A percentile compares a stretch with the other conserved stretches of the same genome.
Conservation (phyloP, 2,329 filamentous ascomycete genomes). For the Aureobasidium namibiae region DNA sequence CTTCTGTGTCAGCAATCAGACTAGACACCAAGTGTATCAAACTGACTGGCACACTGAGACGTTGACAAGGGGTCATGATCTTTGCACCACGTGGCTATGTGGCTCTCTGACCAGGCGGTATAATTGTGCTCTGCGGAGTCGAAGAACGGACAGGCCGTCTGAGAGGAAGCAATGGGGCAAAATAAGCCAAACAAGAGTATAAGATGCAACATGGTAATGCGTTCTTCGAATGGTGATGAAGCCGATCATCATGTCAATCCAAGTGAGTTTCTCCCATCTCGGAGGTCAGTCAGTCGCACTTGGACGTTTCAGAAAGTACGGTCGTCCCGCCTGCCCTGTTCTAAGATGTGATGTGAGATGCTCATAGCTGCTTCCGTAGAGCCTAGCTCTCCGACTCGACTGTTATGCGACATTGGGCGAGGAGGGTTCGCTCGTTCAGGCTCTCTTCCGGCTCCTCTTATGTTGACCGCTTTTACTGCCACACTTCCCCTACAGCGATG, state of each 20-base stretch:
- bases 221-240: neutral
- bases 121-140: neutral
- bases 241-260: neutral
- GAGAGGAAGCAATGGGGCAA: neutral
- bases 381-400: neutral
- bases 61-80: constrained; percentile 8
- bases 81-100: constrained; percentile 11
- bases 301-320: neutral
- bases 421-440: neutral
- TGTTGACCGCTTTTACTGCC: too few relatives aligned
- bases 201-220: constrained; percentile 3
- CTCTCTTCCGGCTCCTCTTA: neutral
- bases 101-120: neutral
- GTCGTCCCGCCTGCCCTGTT: neutral
- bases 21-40: too few relatives aligned
- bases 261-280: neutral
- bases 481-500: too few relatives aligned
- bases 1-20: neutral
- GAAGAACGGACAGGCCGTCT: constrained; percentile 3
- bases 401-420: neutral
- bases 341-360: neutral
- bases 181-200: neutral
- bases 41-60: constrained; percentile 10
- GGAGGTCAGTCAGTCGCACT: neutral
- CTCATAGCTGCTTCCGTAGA: neutral